These are phyloP conservation scores for Xylaria scruposa DNA, from an alignment of 495 filamentous ascomycete genomes.

Conservation along the genomic window DNA sequence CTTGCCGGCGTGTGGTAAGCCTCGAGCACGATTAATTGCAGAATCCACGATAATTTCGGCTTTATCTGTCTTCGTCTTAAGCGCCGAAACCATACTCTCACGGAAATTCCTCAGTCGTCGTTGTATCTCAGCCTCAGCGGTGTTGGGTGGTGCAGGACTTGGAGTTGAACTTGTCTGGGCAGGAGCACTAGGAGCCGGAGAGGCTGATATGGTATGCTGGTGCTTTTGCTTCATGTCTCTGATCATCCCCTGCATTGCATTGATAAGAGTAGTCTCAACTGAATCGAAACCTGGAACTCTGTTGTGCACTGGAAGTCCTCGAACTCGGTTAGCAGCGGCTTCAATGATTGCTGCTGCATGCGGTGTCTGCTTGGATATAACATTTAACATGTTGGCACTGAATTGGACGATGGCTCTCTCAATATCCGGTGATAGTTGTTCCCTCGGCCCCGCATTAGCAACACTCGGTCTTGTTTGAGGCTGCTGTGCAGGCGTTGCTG, in stretches of 20 bases:
- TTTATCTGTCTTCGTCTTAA: conserved; percentile 41
- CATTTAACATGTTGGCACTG: conserved; percentile 37
- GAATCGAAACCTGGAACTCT: conserved; percentile 38
- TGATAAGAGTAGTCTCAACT: conserved; percentile 37
- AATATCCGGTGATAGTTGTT: conserved; percentile 35
- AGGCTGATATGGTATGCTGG: conserved; percentile 30
- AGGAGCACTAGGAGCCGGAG: conserved; percentile 28
- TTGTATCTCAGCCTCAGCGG: conserved; percentile 40
- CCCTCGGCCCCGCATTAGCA: conserved; percentile 6
- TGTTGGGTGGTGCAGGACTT: conserved; percentile 34
- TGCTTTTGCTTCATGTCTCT: conserved; percentile 39
- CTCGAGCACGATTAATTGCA: conserved; percentile 41
- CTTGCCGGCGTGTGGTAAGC: conserved; percentile 34
- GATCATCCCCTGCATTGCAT: conserved; percentile 39
- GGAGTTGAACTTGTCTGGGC: conserved; percentile 28
- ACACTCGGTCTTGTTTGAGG: conserved; percentile 26
- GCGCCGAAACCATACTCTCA: conserved; percentile 38
- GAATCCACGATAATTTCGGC: conserved; percentile 40
- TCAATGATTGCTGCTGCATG: conserved; percentile 40
- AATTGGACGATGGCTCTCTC: conserved; percentile 41
- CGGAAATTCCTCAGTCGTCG: conserved; percentile 38
- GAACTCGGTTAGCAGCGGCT: conserved; percentile 36
- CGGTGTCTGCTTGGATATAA: conserved; percentile 35
- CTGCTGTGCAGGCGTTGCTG: conserved; percentile 22
- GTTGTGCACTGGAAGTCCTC: conserved; percentile 36